A percentile compares a stretch with the other conserved stretches of the same genome.
phyloP scores from a whole-genome alignment of 805 yeast genomes.

The Pichia thaimueangensis region DNA sequence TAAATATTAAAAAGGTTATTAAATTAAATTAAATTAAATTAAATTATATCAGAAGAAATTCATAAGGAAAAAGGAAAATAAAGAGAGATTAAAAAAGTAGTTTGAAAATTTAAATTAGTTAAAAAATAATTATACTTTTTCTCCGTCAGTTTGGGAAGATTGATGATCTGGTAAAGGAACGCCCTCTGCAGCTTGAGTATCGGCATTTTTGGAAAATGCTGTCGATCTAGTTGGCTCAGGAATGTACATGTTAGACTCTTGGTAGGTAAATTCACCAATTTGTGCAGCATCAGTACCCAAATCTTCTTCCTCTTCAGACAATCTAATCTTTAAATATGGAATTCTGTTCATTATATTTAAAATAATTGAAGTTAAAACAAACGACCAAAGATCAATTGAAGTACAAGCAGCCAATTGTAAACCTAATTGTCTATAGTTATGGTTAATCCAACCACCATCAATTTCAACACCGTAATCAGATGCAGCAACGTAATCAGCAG shows the following conservation, averaged over 20 bases:
- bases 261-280: conserved; percentile 83
- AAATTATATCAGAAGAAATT: not conserved
- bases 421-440: conserved; percentile 76
- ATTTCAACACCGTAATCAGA: conserved; percentile 63
- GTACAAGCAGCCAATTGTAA: conserved; percentile 77
- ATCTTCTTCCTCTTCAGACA: conserved; percentile 80
- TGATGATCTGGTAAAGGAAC: conserved; percentile 23
- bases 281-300: conserved; percentile 84
- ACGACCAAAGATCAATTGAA: conserved; percentile 71
- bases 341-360: conserved; percentile 61
- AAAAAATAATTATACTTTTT: too few species aligned
- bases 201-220: conserved; percentile 13
- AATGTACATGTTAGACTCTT: conserved; percentile 58
- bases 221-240: conserved; percentile 68
- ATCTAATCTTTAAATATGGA: conserved; percentile 77
- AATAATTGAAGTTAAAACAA: conserved; percentile 62
- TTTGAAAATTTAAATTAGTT: not conserved
- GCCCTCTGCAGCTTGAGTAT: conserved; percentile 21
- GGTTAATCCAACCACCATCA: conserved; percentile 85
- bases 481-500: conserved; percentile 84
- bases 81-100: not conserved
- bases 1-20: too few species aligned
- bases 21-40: not conserved
- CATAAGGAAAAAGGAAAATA: not conserved
- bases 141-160: conserved; percentile 20